Evolutionary conservation across 495 filamentous ascomycete genomes (phyloP), one percentile per base, ranked within the genome.

Genomic region (Venustampulla echinocandica): DNA sequence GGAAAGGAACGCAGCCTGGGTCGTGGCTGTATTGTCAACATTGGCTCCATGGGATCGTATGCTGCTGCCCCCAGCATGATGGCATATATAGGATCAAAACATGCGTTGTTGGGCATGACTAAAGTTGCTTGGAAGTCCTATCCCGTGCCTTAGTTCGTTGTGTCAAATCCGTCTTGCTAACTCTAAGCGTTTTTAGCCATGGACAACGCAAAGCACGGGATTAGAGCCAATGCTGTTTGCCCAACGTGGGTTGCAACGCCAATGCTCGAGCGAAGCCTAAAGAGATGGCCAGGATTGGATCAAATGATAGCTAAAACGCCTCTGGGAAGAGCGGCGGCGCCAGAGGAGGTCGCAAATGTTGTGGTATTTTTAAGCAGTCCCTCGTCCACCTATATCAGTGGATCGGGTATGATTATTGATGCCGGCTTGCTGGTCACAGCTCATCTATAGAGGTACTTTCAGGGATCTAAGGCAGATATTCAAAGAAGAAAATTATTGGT

Each of bases 1-100:
- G 3, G 27, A 14, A 14, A 27, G 19, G 5, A 15, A 17, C 37
- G 47, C 5, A 38, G 36, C 10, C 23, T 23, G 19, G 47, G 44
- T 3, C 53, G 67, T n/a, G 73, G 75, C 1, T 61, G 61, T 0
- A 75, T 78, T 21, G 62, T 76, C 32, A 69, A 66, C 33, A 55
- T 74, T 17, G 70, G 67, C 6, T 75, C 69, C 0, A 61, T 65
- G 10, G 63, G 59, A 17, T 70, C 69, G 0, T 54, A 64, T 2
- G 39, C 65, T 3, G 49, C 62, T 0, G 55, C 63, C 0, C 41
- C 41, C 6, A 14, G 7, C 17, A 35, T 44, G 21, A 54, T 64
- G 19, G 63, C 61, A 2, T 77, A 77, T 38, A 65, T 60, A 0
- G 60, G 70, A 0, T 61, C 68, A 0, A 79, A 79, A 44, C 70